A percentile compares a stretch with the other conserved stretches of the same genome.
phyloP scores from a whole-genome alignment of 140 eudicot species.

The Bidens hawaiensis region DNA sequence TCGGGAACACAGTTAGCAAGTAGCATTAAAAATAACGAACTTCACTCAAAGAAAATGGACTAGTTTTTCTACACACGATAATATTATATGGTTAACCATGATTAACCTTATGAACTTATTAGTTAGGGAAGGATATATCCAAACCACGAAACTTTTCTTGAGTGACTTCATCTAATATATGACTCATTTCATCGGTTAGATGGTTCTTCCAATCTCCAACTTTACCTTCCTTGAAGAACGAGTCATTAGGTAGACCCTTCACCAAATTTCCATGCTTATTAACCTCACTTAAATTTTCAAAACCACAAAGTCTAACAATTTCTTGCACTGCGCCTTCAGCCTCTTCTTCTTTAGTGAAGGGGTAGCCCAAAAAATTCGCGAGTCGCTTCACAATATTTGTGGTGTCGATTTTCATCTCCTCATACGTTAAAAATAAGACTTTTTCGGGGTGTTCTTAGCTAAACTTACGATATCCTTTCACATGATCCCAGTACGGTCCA shows the following conservation, averaged over 20 bases:
- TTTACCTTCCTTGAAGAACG: slow-evolving; percentile 18
- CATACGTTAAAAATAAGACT: slow-evolving; percentile 29
- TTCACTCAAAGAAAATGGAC: too few species aligned
- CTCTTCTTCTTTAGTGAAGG: not conserved
- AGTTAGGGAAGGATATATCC: not conserved
- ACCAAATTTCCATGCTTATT: slow-evolving; percentile 9
- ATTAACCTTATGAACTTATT: too few species aligned
- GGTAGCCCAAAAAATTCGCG: slow-evolving; percentile 17
- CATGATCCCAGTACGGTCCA: slow-evolving; percentile 42
- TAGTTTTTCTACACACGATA: too few species aligned
- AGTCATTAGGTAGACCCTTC: not conserved
- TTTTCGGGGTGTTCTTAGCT: slow-evolving; percentile 16
- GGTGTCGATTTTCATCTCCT: slow-evolving; percentile 19
- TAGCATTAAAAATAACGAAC: too few species aligned
- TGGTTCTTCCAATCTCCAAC: slow-evolving; percentile 16
- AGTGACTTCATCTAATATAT: not conserved
- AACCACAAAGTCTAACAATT: slow-evolving; percentile 12
- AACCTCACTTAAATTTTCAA: too few species aligned
- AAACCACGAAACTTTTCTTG: slow-evolving; percentile 6
- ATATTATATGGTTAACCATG: too few species aligned
- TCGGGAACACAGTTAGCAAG: too few species aligned
- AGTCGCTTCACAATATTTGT: not conserved
- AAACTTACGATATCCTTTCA: slow-evolving; percentile 21
- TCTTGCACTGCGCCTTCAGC: slow-evolving; percentile 11
- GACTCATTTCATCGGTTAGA: slow-evolving; percentile 19